Conservation (phyloP, 2,329 filamentous ascomycete species). For the Lecanicillium sp. region DNA sequence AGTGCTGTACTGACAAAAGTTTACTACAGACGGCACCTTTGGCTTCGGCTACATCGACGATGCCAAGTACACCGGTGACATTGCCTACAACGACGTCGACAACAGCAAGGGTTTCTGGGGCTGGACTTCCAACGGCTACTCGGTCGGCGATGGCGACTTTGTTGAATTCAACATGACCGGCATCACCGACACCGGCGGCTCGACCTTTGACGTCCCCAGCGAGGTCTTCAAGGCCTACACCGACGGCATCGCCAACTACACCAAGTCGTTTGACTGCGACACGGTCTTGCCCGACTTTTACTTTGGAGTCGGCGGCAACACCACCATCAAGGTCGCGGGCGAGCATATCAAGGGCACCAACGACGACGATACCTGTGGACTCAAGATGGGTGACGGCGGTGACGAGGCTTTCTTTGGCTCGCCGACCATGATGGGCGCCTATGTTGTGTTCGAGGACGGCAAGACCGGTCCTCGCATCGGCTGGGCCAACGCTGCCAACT, state of each 20-base stretch:
- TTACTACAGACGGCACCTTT: constrained; percentile 50
- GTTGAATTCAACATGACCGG: constrained; percentile 36
- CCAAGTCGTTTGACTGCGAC: constrained; percentile 38
- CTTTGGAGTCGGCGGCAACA: constrained; percentile 51
- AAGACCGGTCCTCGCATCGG: neutral
- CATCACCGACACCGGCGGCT: constrained; percentile 55
- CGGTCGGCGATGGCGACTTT: constrained; percentile 17
- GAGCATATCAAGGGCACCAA: constrained; percentile 6
- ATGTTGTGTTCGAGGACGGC: constrained; percentile 4
- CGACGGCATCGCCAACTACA: constrained; percentile 45
- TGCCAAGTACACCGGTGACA: constrained; percentile 54
- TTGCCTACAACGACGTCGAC: constrained; percentile 58
- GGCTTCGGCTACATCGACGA: constrained; percentile 67
- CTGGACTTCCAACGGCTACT: constrained; percentile 20
- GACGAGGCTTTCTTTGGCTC: neutral
- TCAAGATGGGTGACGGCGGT: constrained; percentile 1
- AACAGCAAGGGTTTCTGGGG: constrained; percentile 59
- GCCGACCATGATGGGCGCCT: neutral
- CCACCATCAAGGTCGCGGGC: constrained; percentile 52
- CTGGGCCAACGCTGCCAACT: neutral
- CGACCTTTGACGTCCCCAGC: constrained; percentile 53
- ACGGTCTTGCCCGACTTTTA: constrained; percentile 39
- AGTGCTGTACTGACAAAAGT: neutral
- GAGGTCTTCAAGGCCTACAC: constrained; percentile 14
- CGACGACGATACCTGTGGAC: neutral